Base-by-base conservation (phyloP, 2,329 filamentous ascomycete species). In the Graphiopsis chlorocephala region DNA sequence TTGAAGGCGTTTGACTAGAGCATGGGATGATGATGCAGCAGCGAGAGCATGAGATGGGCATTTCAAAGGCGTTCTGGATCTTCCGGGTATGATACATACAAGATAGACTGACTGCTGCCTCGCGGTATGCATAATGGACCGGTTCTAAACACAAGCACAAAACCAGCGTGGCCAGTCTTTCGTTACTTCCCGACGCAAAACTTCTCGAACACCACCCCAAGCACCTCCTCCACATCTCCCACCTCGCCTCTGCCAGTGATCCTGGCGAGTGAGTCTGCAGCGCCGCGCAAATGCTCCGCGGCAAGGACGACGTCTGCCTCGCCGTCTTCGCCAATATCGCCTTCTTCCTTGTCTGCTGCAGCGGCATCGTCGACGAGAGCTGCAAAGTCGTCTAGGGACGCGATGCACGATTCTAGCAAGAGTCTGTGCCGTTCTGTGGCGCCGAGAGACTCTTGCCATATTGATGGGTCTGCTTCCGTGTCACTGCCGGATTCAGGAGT, bases 161-260 rank as follows among this genome's bases (percentile, higher is more conserved):
- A n/a, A n/a, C n/a, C n/a, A n/a, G n/a, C n/a, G n/a, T n/a, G n/a
- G n/a, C n/a, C n/a, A n/a, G n/a, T n/a, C n/a, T n/a, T n/a, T n/a
- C n/a, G n/a, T n/a, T 65, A 79, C 67, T 80, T 79, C 11, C 78
- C 78, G 4, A 79, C 77, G 64, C 78, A 79, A 65, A 80, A 80
- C 91, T 96, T 98, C 77, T 98, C 94, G 80, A 99, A 99, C 4
- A 99, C 93, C 25, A 99, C 93, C 0, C 95, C 95, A 52, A 99
- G 80, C 8, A 99, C 92, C 74, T 98, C 95, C 76, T 99, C 94
- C 17, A 98, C 92, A 77, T 98, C 94, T 2, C 93, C 91, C 47
- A 85, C 86, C 71, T 93, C 91, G 0, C 93, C 93, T 63, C 87
- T 87, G 0, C 95, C 95, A 0, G 93, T 98, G 71, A 98, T 96